Evolutionary conservation across 768 basidiomycete genomes (phyloP), one percentile per base, ranked within the genome.

Genomic region (Tephrocybe sp.): DNA sequence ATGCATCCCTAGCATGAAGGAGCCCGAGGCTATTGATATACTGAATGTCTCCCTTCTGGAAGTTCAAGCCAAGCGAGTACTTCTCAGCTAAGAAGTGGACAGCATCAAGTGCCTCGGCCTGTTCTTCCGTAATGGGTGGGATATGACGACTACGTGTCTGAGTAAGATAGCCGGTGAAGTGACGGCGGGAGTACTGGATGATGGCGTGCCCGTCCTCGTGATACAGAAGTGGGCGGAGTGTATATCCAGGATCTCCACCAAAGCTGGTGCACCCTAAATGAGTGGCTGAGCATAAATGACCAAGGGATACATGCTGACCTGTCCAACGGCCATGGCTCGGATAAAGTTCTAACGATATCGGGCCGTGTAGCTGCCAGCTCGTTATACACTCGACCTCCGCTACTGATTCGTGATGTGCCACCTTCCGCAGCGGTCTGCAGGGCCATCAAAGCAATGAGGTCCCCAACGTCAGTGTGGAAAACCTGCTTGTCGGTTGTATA

Each of bases 21-120:
- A 77, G 52, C 0, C 73, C 68, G 53, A 77, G 51, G 49, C 69
- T 75, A 54, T 76, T 77, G 61, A 77, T 75, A 56, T 75, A 77
- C 53, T 77, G 75, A 27, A 77, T 75, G 52, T 77, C 75, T 31
- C 75, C 75, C 53, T 76, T 77, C 56, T 73, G 65, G 64, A 77
- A 75, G 45, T 76, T 75, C 48, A 76, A 62, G 4, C 61, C 70
- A 2, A 77, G 63, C 25, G 69, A 68, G 54, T 69, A 70, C 47
- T 73, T 73, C 53, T 75, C 72, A 1, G 72, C 74, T 12, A 72
- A 50, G 57, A 73, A 77, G 48, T 76, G 75, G 24, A 77, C 54
- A 1, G 69, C 69, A 51, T 77, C 75, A 13, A 77, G 60, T 7
- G 75, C 75, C 51, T 77, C 75, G 6, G 75, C 75, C 47, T 77